Conservation (phyloP, 108 stramenopile genomes). For the Cyclotella cryptica region DNA sequence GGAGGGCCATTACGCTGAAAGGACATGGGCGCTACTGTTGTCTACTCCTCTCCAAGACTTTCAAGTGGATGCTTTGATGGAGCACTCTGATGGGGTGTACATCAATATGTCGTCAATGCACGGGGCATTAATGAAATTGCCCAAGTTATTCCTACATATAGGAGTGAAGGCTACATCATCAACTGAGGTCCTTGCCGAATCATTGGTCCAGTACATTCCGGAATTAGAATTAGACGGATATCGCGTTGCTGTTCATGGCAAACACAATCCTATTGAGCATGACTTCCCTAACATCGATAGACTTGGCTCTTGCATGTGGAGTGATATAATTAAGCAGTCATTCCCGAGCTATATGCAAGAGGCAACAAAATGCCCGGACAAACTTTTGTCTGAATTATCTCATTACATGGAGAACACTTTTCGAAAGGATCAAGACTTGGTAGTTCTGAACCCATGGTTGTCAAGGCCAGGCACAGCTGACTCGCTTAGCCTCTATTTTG, state of each 20-base stretch:
- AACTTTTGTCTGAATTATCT: constrained; percentile 3
- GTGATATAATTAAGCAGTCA: constrained; percentile 11
- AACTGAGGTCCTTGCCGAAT: constrained; percentile 13
- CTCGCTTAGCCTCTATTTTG: constrained; percentile 10
- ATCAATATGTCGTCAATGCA: constrained; percentile 25
- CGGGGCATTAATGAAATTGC: constrained; percentile 5
- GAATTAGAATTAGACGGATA: constrained; percentile 18
- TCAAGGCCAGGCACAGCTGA: constrained; percentile 19
- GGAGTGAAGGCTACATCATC: constrained; percentile 29
- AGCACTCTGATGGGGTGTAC: constrained; percentile 19
- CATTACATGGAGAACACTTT: constrained; percentile 18
- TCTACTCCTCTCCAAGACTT: constrained; percentile 21
- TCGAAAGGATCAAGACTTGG: constrained; percentile 6
- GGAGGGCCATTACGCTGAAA: constrained; percentile 62
- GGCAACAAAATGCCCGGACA: constrained; percentile 13
- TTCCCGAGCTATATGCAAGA: constrained; percentile 20
- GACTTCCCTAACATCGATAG: constrained; percentile 21
- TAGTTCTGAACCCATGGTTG: constrained; percentile 26
- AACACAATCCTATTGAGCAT: constrained; percentile 5
- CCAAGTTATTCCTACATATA: constrained; percentile 24
- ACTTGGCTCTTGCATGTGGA: constrained; percentile 21
- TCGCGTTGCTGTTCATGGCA: constrained; percentile 21
- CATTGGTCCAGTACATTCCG: background rate
- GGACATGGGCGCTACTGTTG: constrained; percentile 51
- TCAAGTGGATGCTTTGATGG: constrained; percentile 25